phyloP scores from a whole-genome alignment of 2,329 filamentous ascomycete species.

The Colletotrichum sp. region DNA sequence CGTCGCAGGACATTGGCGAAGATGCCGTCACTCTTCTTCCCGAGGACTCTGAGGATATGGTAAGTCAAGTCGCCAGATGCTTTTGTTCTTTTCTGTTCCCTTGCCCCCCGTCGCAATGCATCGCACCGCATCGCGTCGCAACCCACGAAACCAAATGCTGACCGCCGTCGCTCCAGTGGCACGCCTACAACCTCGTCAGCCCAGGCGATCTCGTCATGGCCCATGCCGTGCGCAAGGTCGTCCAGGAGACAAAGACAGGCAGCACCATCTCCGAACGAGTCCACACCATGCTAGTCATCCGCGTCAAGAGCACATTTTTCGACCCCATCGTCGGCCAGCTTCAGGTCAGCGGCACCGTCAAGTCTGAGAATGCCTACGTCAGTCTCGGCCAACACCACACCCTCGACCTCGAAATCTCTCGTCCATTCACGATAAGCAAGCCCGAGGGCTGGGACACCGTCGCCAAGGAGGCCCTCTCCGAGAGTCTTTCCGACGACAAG shows the following conservation, averaged over 20 bases:
- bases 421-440: conserved; percentile 90
- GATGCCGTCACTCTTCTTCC: conserved; percentile 47
- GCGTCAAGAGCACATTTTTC: conserved; percentile 63
- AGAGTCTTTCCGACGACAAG: conserved; percentile 79
- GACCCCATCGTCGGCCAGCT: conserved; percentile 60
- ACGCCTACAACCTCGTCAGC: conserved; percentile 65
- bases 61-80: conserved; percentile 25
- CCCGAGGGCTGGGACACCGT: conserved; percentile 84
- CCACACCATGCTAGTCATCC: conserved; percentile 63
- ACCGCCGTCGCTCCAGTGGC: conserved; percentile 47
- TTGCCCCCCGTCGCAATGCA: neutral
- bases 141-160: neutral
- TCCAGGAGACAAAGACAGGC: conserved; percentile 50
- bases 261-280: conserved; percentile 55
- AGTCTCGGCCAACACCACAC: conserved; percentile 63
- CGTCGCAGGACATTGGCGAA: conserved; percentile 42
- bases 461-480: conserved; percentile 76
- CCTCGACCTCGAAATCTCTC: conserved; percentile 82
- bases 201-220: conserved; percentile 58
- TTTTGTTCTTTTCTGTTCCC: neutral
- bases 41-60: conserved; percentile 54
- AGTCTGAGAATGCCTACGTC: conserved; percentile 58
- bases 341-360: conserved; percentile 60
- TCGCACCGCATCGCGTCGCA: neutral
- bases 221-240: conserved; percentile 62